These are phyloP conservation scores for Hypholoma sublateritium DNA, from an alignment of 768 basidiomycete genomes.

Conservation along the genomic window DNA sequence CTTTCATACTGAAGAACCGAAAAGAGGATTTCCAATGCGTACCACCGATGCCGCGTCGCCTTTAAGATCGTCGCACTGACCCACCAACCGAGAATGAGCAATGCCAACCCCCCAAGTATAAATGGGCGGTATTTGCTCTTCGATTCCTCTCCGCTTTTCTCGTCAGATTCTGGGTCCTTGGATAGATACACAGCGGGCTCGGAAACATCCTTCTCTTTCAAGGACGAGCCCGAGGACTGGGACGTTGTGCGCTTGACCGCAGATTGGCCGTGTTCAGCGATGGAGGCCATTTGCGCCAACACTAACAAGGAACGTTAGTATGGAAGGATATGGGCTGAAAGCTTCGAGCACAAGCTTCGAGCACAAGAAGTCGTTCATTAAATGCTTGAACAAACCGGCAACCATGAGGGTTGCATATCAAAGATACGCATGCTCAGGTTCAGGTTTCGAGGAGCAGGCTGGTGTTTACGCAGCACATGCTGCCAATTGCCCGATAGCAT, in stretches of 20 bases:
- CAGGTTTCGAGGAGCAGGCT: neutral
- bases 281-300: conserved; percentile 7
- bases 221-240: conserved; percentile 2
- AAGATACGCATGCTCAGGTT: conserved; percentile 1
- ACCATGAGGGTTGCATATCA: conserved; percentile 7
- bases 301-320: neutral
- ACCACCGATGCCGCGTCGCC: conserved; percentile 76
- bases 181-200: conserved; percentile 5
- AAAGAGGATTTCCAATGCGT: conserved; percentile 20
- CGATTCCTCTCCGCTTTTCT: neutral
- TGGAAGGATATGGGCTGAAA: neutral
- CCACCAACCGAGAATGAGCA: conserved; percentile 83
- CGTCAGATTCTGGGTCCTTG: conserved; percentile 25
- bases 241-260: conserved; percentile 7
- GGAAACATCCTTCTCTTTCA: conserved; percentile 5
- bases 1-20: conserved; percentile 9
- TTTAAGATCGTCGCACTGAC: conserved; percentile 68
- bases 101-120: conserved; percentile 51
- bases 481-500: conserved; percentile 1
- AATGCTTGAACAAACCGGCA: neutral
- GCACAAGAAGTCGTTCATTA: neutral
- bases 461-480: neutral
- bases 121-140: conserved; percentile 34
- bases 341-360: no score
- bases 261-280: conserved; percentile 1